Evolutionary conservation across 2,329 filamentous ascomycete genomes (phyloP).

Genomic region (Fusarium haematococcum): DNA sequence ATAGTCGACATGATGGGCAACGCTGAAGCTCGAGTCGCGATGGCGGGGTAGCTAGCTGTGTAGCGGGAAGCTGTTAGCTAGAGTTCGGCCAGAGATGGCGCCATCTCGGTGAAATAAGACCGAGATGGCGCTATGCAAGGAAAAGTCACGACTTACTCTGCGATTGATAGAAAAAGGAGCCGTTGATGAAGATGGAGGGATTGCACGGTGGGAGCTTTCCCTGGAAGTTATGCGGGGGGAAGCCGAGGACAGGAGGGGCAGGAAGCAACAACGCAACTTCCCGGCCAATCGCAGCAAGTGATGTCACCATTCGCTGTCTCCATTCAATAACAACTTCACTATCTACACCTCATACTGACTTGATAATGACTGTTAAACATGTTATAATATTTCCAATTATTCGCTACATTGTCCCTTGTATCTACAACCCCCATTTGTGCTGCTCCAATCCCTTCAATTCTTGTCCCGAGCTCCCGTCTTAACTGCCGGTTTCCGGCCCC

Average conservation of each 20-base stretch:
- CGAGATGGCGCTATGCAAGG: background rate
- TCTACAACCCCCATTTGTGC: background rate
- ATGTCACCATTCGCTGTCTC: constrained; percentile 26
- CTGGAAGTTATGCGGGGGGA: constrained; percentile 20
- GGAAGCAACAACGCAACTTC: constrained; percentile 5
- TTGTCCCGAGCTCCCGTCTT: background rate
- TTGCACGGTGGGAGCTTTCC: background rate
- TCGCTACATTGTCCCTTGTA: too few species aligned
- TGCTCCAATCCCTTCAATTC: background rate
- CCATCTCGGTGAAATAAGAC: background rate
- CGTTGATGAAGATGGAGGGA: background rate
- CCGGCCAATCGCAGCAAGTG: constrained; percentile 21
- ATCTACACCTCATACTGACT: background rate
- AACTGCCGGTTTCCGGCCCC: constrained; percentile 4
- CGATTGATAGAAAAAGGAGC: background rate
- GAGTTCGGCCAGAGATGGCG: background rate
- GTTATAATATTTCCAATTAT: background rate
- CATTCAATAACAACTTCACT: background rate
- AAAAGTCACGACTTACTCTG: background rate
- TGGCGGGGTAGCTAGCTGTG: constrained; percentile 17
- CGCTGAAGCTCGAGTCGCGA: constrained; percentile 1
- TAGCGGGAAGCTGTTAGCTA: constrained; percentile 15
- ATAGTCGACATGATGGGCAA: constrained; percentile 59
- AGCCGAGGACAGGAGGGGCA: constrained; percentile 22
- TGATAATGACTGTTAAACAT: background rate